Percentiles rank a stretch among this genome's conserved stretches.
Conservation (phyloP, 768 basidiomycete species). For the Serendipita sp. region DNA sequence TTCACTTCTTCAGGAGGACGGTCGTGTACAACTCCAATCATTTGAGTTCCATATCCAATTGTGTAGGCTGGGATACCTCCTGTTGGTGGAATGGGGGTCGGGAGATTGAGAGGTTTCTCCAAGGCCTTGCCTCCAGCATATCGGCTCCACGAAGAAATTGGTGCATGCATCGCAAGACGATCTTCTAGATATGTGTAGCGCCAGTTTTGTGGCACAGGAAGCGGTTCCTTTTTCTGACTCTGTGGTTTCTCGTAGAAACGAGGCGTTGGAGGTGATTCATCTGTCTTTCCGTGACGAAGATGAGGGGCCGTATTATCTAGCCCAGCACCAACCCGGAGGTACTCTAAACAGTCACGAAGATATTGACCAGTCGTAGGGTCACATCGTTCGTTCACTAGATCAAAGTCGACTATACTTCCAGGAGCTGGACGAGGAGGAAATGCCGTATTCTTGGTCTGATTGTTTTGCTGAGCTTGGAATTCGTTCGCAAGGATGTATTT, state of each 20-base stretch:
- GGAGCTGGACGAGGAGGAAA: conserved; percentile 80
- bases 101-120: conserved; percentile 11
- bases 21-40: background rate
- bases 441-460: conserved; percentile 64
- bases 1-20: conserved; percentile 40
- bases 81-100: conserved; percentile 15
- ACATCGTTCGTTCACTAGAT: conserved; percentile 82
- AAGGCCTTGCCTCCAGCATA: background rate
- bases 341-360: conserved; percentile 94
- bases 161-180: background rate
- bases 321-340: conserved; percentile 77
- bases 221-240: conserved; percentile 4
- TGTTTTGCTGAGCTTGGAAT: conserved; percentile 33
- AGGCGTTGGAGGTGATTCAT: conserved; percentile 58
- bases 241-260: background rate
- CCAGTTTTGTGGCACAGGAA: conserved; percentile 7
- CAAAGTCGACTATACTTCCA: conserved; percentile 77
- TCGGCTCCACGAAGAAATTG: background rate
- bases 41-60: conserved; percentile 14
- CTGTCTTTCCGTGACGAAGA: conserved; percentile 44
- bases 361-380: conserved; percentile 34
- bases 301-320: conserved; percentile 45
- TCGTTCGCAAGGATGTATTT: conserved; percentile 11
- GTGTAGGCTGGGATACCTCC: conserved; percentile 29
- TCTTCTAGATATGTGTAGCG: background rate